These are phyloP conservation scores for Apium graveolens DNA, from an alignment of 129 eudicot genomes.

Conservation along the genomic window DNA sequence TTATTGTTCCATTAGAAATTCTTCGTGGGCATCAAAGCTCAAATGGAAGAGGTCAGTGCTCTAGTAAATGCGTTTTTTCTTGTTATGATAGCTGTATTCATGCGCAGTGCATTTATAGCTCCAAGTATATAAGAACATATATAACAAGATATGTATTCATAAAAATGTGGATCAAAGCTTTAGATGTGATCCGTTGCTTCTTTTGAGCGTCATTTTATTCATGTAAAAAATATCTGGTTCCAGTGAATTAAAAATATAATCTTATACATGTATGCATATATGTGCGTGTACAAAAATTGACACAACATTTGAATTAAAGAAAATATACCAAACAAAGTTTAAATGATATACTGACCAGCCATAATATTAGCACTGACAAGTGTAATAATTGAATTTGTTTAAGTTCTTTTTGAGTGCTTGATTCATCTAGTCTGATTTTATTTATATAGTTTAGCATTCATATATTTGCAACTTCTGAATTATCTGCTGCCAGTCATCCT, in stretches of 20 bases:
- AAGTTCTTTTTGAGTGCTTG: neutral
- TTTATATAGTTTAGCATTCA: too few relatives aligned
- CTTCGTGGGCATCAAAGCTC: constrained; percentile 67
- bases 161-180: neutral
- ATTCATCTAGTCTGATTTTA: neutral
- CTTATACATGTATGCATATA: neutral
- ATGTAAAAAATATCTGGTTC: neutral
- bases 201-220: neutral
- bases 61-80: neutral
- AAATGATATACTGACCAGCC: neutral
- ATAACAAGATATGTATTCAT: neutral
- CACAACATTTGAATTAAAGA: neutral
- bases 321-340: too few relatives aligned
- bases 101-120: neutral
- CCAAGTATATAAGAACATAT: neutral
- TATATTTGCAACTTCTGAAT: neutral
- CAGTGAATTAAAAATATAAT: neutral
- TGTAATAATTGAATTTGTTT: neutral
- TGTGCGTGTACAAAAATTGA: too few relatives aligned
- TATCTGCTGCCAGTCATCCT: too few relatives aligned
- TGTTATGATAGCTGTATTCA: neutral
- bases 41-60: constrained; percentile 70
- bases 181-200: neutral
- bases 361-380: too few relatives aligned
- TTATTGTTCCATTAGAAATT: constrained; percentile 80